Evolutionary conservation across 208 protist genomes (phyloP).

Genomic region (Porcisia deanei): DNA sequence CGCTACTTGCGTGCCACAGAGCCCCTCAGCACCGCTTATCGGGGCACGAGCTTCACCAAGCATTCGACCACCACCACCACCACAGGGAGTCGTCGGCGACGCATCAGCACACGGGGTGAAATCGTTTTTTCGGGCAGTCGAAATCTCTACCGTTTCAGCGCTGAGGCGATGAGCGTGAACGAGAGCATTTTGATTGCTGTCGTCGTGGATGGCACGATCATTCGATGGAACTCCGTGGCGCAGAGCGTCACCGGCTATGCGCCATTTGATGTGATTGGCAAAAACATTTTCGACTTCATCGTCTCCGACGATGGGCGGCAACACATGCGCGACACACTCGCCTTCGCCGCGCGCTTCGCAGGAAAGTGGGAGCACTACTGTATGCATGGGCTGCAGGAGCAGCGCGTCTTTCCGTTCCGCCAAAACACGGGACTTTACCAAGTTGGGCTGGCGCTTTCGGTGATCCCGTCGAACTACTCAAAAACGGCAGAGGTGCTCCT

Average conservation of each 20-base stretch:
- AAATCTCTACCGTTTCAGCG: constrained; percentile 82
- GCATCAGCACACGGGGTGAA: constrained; percentile 65
- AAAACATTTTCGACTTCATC: constrained; percentile 73
- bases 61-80: constrained; percentile 17
- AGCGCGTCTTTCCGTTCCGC: constrained; percentile 62
- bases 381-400: constrained; percentile 42
- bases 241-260: constrained; percentile 63
- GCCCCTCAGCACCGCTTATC: constrained; percentile 10
- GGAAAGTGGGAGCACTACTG: constrained; percentile 74
- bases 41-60: constrained; percentile 14
- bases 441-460: constrained; percentile 62
- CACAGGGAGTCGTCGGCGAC: constrained; percentile 16
- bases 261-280: constrained; percentile 64
- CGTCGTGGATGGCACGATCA: constrained; percentile 84
- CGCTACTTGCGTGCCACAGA: constrained; percentile 13
- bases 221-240: constrained; percentile 78
- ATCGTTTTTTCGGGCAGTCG: constrained; percentile 81
- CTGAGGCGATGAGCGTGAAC: constrained; percentile 44
- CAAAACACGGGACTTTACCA: constrained; percentile 66
- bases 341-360: constrained; percentile 44
- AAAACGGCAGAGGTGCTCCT: constrained; percentile 73
- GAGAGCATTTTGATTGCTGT: constrained; percentile 72
- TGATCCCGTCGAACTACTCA: constrained; percentile 64
- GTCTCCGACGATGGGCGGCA: constrained; percentile 40
- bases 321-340: constrained; percentile 51